phyloP scores from a whole-genome alignment of 2,329 filamentous ascomycete genomes.

The Neopestalotiopsis sp. region DNA sequence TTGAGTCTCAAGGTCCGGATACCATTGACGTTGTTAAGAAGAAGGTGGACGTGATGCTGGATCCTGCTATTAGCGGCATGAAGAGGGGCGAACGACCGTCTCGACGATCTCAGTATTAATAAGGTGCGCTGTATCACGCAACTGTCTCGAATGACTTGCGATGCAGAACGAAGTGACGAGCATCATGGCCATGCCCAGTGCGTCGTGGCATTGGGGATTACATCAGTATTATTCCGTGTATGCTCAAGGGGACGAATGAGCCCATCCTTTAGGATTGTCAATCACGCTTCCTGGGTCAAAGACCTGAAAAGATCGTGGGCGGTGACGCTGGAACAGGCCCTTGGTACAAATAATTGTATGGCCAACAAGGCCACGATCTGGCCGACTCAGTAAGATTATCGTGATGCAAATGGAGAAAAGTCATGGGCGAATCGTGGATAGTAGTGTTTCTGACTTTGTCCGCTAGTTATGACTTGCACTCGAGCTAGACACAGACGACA shows the following conservation, averaged over 20 bases:
- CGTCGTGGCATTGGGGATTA: no score
- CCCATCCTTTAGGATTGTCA: background rate
- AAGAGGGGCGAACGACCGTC: background rate
- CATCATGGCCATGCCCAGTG: no score
- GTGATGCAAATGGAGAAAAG: background rate
- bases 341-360: background rate
- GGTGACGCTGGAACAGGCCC: background rate
- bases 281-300: background rate
- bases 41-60: background rate
- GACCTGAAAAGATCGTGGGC: background rate
- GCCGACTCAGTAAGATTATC: background rate
- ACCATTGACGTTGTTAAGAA: conserved; percentile 1
- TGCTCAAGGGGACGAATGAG: background rate
- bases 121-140: no score
- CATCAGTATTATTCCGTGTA: background rate
- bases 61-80: background rate
- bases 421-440: background rate
- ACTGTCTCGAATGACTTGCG: background rate
- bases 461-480: background rate
- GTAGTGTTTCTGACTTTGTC: background rate
- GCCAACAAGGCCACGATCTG: no score
- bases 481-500: background rate
- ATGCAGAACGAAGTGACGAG: background rate
- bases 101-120: no score
- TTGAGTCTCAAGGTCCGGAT: conserved; percentile 13